phyloP scores from a whole-genome alignment of 2,329 filamentous ascomycete genomes.

The Ophiostoma sp. region DNA sequence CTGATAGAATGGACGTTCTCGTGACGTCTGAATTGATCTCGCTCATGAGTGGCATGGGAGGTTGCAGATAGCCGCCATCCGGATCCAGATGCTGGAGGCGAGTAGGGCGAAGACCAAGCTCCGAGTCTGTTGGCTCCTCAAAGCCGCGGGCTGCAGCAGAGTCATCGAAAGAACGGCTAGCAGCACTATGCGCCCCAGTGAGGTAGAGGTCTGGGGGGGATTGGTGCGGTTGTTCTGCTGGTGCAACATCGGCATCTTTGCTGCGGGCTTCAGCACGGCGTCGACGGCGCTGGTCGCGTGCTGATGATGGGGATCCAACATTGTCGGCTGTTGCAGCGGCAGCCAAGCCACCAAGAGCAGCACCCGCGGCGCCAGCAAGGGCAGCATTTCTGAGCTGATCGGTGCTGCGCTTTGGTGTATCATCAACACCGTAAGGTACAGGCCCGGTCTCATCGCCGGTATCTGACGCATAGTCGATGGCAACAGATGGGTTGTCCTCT shows the following conservation, averaged over 20 bases:
- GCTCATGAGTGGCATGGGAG: slow-evolving; percentile 84
- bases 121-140: not conserved
- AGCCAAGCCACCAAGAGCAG: slow-evolving; percentile 37
- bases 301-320: slow-evolving; percentile 41
- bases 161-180: slow-evolving; percentile 20
- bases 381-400: slow-evolving; percentile 43
- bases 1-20: slow-evolving; percentile 77
- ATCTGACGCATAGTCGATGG: slow-evolving; percentile 38
- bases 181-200: slow-evolving; percentile 20
- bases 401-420: slow-evolving; percentile 43
- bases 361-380: slow-evolving; percentile 42
- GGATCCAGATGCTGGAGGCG: slow-evolving; percentile 50
- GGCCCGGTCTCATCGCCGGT: slow-evolving; percentile 31
- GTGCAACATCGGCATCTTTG: slow-evolving; percentile 46
- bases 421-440: slow-evolving; percentile 31
- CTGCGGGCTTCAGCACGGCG: slow-evolving; percentile 49
- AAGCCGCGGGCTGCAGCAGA: not conserved
- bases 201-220: slow-evolving; percentile 20
- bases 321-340: slow-evolving; percentile 35
- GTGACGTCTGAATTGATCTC: slow-evolving; percentile 85
- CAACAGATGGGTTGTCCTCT: slow-evolving; percentile 40
- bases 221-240: slow-evolving; percentile 45
- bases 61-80: slow-evolving; percentile 41
- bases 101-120: slow-evolving; percentile 32
- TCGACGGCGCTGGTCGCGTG: slow-evolving; percentile 48